Evolutionary conservation across 495 filamentous ascomycete species (phyloP), one percentile per base, ranked within the genome.

Genomic region (Hypoxylon lenormandii): DNA sequence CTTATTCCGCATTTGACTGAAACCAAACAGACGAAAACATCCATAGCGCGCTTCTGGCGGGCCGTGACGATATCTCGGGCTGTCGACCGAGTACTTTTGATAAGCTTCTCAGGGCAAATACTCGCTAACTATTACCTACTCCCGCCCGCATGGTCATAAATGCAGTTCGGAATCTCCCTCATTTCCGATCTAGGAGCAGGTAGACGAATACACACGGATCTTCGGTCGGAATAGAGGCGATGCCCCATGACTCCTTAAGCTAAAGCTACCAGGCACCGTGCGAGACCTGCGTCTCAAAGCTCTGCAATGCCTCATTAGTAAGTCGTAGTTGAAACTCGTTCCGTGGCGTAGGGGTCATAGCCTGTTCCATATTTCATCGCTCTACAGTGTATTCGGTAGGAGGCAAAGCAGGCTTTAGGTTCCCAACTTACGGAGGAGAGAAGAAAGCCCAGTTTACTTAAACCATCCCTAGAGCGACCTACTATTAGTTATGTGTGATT

Each of bases 251-350:
- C 30, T 33, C 5, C 15, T 52, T 12, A 15, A 8, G 37, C 26
- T 47, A 65, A n/a, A n/a, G n/a, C n/a, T n/a, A n/a, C n/a, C 21
- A 28, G 54, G 18, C 61, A 70, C 66, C 28, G 60, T 70, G 66
- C 55, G 42, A 68, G 18, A 13, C 36, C 26, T 51, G 5, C n/a
- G 21, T 23, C 4, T 48, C 10, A 3, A 48, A 40, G 42, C 19
- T 16, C 12, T 11, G 18, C 11, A 18, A n/a, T 37, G 42, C 22
- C 21, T 50, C 53, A 37, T 30, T 67, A 56, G n/a, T 46, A 42
- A 15, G 53, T 38, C 30, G 40, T 54, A 38, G 38, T 63, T 62
- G 21, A 46, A 46, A 52, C 47, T 42, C 21, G 45, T 62, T 51
- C 22, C 12, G 38, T 47, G 49, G 42, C 38, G 42, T 63, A 8